phyloP scores from a whole-genome alignment of 2,329 filamentous ascomycete species.

The Colletotrichum acutatum region DNA sequence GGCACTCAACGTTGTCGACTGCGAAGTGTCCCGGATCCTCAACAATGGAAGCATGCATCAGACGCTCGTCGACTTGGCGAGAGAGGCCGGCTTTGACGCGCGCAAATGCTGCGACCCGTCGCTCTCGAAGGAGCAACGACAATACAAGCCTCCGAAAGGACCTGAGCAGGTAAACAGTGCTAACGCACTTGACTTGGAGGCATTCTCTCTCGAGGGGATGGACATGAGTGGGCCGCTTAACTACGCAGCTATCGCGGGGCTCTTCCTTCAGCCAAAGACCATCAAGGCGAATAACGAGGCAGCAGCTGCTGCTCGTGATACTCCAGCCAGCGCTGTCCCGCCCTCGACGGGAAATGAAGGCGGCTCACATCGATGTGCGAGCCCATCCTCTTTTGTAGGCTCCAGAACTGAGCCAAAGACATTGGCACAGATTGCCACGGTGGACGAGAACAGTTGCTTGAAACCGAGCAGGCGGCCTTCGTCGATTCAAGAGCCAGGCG shows the following conservation, averaged over 20 bases:
- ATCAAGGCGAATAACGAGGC: background rate
- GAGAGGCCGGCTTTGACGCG: background rate
- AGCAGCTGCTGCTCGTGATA: background rate
- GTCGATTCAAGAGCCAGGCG: background rate
- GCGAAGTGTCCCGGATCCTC: background rate
- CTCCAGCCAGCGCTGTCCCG: background rate
- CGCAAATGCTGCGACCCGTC: constrained; percentile 5
- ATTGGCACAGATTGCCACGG: background rate
- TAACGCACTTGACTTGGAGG: background rate
- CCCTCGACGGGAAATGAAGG: background rate
- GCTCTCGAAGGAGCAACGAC: background rate
- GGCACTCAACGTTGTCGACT: background rate
- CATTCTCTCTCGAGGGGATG: background rate
- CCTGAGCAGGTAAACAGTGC: background rate
- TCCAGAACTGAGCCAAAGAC: background rate
- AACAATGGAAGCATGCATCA: background rate
- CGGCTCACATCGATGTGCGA: background rate
- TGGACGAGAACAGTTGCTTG: background rate
- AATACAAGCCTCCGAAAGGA: background rate
- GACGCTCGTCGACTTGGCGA: background rate
- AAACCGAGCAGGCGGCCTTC: background rate
- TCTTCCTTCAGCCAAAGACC: background rate
- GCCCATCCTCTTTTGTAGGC: background rate
- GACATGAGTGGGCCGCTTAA: background rate
- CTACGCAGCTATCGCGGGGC: background rate